phyloP scores from a whole-genome alignment of 2,329 filamentous ascomycete species.

The Annulohypoxylon truncatum region DNA sequence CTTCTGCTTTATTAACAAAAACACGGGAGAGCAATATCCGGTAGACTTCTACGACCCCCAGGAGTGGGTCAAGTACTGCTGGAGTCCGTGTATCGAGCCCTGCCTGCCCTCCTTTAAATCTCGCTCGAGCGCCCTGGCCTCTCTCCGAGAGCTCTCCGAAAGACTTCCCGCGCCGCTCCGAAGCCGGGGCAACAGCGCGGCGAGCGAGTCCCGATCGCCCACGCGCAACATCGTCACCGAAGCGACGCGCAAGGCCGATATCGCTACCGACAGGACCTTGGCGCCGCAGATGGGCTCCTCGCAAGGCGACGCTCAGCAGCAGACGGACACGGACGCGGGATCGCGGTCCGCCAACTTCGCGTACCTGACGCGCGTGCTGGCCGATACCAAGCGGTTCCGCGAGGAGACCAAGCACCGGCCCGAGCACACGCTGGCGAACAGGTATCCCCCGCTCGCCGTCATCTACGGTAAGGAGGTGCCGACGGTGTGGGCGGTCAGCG shows the following conservation, averaged over 20 bases:
- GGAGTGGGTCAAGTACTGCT: constrained; percentile 81
- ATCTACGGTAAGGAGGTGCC: constrained; percentile 90
- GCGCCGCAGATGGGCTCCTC: constrained; percentile 60
- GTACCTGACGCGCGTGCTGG: constrained; percentile 81
- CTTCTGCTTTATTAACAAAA: constrained; percentile 85
- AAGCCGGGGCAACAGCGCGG: constrained; percentile 57
- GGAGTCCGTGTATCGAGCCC: constrained; percentile 81
- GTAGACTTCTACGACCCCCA: constrained; percentile 86
- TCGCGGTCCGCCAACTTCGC: constrained; percentile 62
- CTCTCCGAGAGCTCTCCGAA: constrained; percentile 60
- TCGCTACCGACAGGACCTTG: constrained; percentile 54
- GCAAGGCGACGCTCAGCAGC: constrained; percentile 47
- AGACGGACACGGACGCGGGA: constrained; percentile 55
- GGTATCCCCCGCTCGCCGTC: constrained; percentile 83
- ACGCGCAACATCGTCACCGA: constrained; percentile 43
- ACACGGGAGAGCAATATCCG: constrained; percentile 81
- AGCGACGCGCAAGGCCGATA: constrained; percentile 47
- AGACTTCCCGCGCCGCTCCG: constrained; percentile 59
- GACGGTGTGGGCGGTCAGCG: constrained; percentile 84
- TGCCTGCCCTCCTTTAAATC: constrained; percentile 69
- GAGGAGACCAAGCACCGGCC: constrained; percentile 74
- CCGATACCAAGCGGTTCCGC: constrained; percentile 79
- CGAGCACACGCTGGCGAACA: constrained; percentile 70
- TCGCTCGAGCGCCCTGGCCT: constrained; percentile 55
- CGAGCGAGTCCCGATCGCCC: constrained; percentile 44